A percentile compares a stretch with the other conserved stretches of the same genome.
phyloP scores from a whole-genome alignment of 2,329 filamentous ascomycete species.

The Penicillium polonicum region DNA sequence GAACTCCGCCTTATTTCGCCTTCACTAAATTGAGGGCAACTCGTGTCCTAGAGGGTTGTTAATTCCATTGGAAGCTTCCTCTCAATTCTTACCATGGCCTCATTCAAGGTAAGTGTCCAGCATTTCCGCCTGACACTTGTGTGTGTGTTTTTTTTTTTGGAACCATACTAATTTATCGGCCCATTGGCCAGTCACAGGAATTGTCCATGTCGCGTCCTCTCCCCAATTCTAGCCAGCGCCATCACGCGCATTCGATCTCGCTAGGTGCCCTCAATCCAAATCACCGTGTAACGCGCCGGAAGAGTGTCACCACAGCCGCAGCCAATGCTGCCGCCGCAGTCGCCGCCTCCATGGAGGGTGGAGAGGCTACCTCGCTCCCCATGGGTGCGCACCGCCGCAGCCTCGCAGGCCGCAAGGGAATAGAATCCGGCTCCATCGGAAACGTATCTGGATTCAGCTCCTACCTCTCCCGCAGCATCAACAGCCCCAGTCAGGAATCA shows the following conservation, averaged over 20 bases:
- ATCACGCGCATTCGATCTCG: constrained; percentile 78
- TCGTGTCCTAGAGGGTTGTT: constrained; percentile 25
- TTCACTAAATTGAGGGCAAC: constrained; percentile 22
- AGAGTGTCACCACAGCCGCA: constrained; percentile 81
- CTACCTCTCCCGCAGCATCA: constrained; percentile 44
- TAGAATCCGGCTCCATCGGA: constrained; percentile 62
- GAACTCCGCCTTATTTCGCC: constrained; percentile 18
- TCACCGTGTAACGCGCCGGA: constrained; percentile 86
- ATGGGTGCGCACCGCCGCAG: constrained; percentile 58
- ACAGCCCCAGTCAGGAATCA: constrained; percentile 35
- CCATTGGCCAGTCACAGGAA: constrained; percentile 30
- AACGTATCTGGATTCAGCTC: constrained; percentile 42
- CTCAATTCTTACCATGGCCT: constrained; percentile 35
- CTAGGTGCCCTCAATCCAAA: constrained; percentile 73
- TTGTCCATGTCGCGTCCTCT: constrained; percentile 64
- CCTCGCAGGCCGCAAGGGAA: constrained; percentile 48
- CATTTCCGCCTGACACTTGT: neutral
- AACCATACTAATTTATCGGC: constrained; percentile 26
- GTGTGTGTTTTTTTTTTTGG: neutral
- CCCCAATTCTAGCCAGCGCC: constrained; percentile 67
- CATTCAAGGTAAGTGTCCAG: constrained; percentile 37
- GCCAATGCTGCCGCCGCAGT: constrained; percentile 68
- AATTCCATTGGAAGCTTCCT: constrained; percentile 31
- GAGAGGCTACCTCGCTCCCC: constrained; percentile 60
- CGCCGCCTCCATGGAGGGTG: constrained; percentile 66